Base-by-base conservation (phyloP, 2,329 filamentous ascomycete genomes). In the Sporothrix sp. region DNA sequence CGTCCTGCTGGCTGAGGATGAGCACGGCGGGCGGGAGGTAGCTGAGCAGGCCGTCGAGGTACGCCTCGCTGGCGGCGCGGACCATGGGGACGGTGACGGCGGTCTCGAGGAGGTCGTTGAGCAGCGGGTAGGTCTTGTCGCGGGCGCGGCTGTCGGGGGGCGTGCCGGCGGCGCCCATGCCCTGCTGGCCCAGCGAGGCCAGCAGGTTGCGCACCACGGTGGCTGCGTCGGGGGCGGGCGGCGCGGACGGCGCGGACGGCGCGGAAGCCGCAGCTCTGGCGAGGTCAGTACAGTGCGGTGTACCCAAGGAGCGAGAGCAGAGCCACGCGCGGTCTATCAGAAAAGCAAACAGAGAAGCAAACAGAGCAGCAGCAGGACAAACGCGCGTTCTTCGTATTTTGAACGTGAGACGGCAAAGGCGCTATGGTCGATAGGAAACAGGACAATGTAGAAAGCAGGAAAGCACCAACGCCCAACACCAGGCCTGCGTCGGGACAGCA, bases 151-250 rank as follows among this genome's bases (percentile, higher is more conserved):
- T 47, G 14, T 10, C 37, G 14, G 21, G 25, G 1, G 21, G 10
- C 20, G 18, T 18, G 13, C 27, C 46, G 11, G 30, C 23, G 13
- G 18, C 14, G 21, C 37, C 32, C 6, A n/a, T 32, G 8, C 48
- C 43, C 28, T 40, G 48, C 27, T n/a, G 57, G 69, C 62, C 79
- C 56, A 97, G 73, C 4, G 91, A 95, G 55, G 84, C 80, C 60
- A 97, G 76, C 65, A 98, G 90, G 68, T 91, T 90, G 63, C 88
- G 85, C 58, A 97, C 87, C 54, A 87, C 81, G 36, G 81, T 76
- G 51, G 84, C 82, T 61, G 89, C 82, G 68, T 95, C 85, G 53
- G 75, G 70, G 56, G 73, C 71, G 53, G 75, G 73, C 59, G n/a
- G n/a, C n/a, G n/a, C n/a, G n/a, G n/a, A n/a, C n/a, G n/a, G n/a